Evolutionary conservation across 2,329 filamentous ascomycete genomes (phyloP), one percentile per base, ranked within the genome.

Genomic region (Fusarium nanum): DNA sequence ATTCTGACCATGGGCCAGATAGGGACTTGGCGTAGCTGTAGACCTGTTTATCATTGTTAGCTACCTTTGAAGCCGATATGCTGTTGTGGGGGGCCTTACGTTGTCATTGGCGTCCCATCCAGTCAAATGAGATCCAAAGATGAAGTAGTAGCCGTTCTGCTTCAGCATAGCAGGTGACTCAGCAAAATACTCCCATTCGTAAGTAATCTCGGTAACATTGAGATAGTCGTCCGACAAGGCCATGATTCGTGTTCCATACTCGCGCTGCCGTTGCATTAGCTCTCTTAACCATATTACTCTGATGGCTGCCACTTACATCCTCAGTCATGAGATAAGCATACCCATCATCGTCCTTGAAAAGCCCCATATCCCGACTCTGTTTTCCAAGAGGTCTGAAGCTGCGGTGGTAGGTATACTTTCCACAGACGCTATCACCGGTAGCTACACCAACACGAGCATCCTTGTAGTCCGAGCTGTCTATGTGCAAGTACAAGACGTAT

Each of bases 401-500:
- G 3, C 76, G 72, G 2, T 65, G 71, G 50, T 79, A 78, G 12
- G 62, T 68, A 60, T 92, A 92, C 41, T 83, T 79, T 4, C 90
- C 89, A 69, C 89, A 91, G 0, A 91, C 86, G 0, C 80, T 82
- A 64, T 84, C 81, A 0, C 86, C 84, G 0, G 85, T 89, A 0
- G 90, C 90, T 8, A 92, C 87, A 1, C 89, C 90, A 3, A 89
- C 87, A 58, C 86, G 87, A 1, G 90, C 90, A 37, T 91, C 89
- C 2, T 82, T 83, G 70, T 92, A 92, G 73, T 83, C 83, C 30
- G 81, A 81, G 58, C 81, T 84, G 73, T 92, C 90, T 50, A 91
- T 90, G 74, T 92, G 90, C 82, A 92, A 83, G 82, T 88, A 92
- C 76, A 92, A 79, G n/a, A 92, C 89, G 76, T 89, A 92, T 68